Evolutionary conservation across 129 eudicot species (phyloP), one percentile per base, ranked within the genome.

Genomic region (Arctium minus): DNA sequence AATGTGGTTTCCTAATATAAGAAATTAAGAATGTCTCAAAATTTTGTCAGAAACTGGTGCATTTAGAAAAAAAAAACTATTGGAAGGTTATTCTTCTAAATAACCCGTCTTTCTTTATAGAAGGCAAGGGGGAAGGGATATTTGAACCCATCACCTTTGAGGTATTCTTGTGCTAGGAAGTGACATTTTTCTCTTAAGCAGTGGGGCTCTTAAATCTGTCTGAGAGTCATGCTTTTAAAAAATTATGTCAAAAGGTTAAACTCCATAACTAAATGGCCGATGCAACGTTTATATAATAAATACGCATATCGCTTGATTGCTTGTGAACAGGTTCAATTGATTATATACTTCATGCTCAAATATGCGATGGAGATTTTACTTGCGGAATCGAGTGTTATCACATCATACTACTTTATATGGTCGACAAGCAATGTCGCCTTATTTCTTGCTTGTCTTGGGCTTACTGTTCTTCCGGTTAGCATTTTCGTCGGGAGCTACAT

Each of bases 291-390:
- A 0, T 53, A 53, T 53, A 22, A 13, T 53, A 39, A 39, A 33
- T 32, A 74, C 33, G 18, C 31, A 8, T 76, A 37, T 29, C 60
- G 30, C 53, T 37, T 53, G 11, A 33, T 42, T 39, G 15, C 17
- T 72, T 82, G 35, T 81, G 82, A 76, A 77, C 85, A 91, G 94
- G 94, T 83, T 78, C 94, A 91, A 18, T 82, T 91, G 71, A 79
- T 91, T 37, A 86, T 91, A 80, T 91, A 91, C 79, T 91, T 91
- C 86, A 91, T 91, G 94, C 92, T 91, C 36, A 91, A 91, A 84
- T 91, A 87, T 13, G 92, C 90, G n/a, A 86, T 91, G 90, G 94
- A 91, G 89, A 91, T 91, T 44, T 82, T 91, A 77, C 89, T 91
- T 36, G 90, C 94, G n/a, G 94, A 91, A 85, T 89, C 94, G 6